These are phyloP conservation scores for Linnemannia elongata DNA, from an alignment of 192 early-diverging fungal species.

Conservation along the genomic window DNA sequence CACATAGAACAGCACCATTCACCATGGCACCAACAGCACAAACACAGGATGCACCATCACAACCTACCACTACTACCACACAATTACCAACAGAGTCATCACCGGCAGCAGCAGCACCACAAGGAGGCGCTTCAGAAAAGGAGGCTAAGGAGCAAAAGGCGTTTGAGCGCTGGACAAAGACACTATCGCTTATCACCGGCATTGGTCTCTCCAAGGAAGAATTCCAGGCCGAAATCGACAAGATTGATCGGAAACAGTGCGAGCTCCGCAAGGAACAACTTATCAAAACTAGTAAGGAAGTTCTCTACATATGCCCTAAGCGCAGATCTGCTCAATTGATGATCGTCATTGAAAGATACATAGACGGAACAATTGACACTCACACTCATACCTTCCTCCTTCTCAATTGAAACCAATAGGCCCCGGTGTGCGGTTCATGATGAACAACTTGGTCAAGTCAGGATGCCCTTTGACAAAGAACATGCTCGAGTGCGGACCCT, in stretches of 20 bases:
- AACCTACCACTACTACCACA: neutral
- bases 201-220: conserved; percentile 70
- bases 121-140: conserved; percentile 12
- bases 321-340: neutral
- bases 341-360: neutral
- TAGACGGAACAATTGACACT: neutral
- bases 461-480: conserved; percentile 73
- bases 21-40: neutral
- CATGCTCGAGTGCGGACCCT: conserved; percentile 85
- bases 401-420: conserved; percentile 52
- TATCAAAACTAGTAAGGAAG: conserved; percentile 71
- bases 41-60: conserved; percentile 10
- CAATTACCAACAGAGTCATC: neutral
- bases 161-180: conserved; percentile 75
- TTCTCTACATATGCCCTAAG: neutral
- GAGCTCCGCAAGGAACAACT: conserved; percentile 85
- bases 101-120: neutral
- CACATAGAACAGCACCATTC: neutral
- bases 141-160: conserved; percentile 66
- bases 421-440: conserved; percentile 92
- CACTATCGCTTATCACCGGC: conserved; percentile 70
- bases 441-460: conserved; percentile 76
- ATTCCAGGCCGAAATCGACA: conserved; percentile 61
- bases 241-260: conserved; percentile 73
- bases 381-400: neutral